These are phyloP conservation scores for Panaeolus cyanescens DNA, from an alignment of 768 basidiomycete species.

Conservation along the genomic window DNA sequence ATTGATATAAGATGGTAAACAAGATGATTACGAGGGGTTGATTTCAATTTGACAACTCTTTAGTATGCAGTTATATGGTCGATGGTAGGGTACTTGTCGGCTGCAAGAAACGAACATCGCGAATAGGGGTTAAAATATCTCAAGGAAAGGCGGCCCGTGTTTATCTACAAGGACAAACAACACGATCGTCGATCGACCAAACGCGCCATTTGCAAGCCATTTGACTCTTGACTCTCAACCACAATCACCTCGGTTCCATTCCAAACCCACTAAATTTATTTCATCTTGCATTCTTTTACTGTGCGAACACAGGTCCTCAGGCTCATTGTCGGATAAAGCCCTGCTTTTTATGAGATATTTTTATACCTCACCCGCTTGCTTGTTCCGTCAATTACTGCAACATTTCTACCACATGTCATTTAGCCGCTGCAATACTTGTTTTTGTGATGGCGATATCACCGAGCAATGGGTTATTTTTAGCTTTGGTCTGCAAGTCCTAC, in stretches of 20 bases:
- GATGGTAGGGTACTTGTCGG: no score
- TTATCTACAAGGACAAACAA: no score
- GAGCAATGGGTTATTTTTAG: not conserved
- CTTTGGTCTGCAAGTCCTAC: not conserved
- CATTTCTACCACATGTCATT: not conserved
- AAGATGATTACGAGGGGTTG: no score
- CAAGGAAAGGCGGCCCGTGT: no score
- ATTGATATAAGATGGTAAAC: no score
- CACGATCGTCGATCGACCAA: no score
- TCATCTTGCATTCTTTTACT: not conserved
- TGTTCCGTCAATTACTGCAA: not conserved
- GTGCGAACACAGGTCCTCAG: not conserved
- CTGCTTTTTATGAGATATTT: not conserved
- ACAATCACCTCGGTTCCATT: not conserved
- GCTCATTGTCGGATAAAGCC: slow-evolving; percentile 16
- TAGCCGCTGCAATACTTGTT: not conserved
- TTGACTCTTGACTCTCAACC: no score
- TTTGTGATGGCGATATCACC: not conserved
- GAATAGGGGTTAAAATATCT: no score
- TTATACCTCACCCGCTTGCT: not conserved
- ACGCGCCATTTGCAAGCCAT: no score
- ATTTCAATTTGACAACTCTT: no score
- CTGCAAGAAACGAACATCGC: no score
- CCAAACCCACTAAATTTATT: not conserved
- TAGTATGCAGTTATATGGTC: no score